Evolutionary conservation across 164 flowering plant genomes (phyloP).

Genomic region (Stephania cephalantha): DNA sequence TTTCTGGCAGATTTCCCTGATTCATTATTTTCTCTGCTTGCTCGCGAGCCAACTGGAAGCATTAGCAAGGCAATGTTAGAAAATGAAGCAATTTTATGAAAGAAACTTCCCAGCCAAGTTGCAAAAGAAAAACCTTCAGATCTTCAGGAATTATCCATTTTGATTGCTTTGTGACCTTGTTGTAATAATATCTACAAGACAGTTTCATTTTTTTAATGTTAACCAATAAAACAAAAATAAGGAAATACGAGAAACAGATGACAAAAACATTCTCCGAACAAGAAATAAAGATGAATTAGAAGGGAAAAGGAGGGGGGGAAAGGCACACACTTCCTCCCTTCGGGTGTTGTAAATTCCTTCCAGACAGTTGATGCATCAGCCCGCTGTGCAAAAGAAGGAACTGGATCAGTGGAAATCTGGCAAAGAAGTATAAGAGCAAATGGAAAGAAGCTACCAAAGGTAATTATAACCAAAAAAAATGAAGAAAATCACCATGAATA

Average conservation of each 20-base stretch:
- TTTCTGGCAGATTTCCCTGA: conserved; percentile 36
- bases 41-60: conserved; percentile 81
- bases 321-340: conserved; percentile 68
- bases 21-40: conserved; percentile 50
- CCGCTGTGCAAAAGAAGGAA: conserved; percentile 46
- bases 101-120: neutral
- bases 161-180: conserved; percentile 81
- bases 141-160: conserved; percentile 95
- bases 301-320: neutral
- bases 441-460: neutral
- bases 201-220: neutral
- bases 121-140: conserved; percentile 51
- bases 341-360: conserved; percentile 88
- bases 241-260: neutral
- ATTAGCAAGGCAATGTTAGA: conserved; percentile 3
- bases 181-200: conserved; percentile 75
- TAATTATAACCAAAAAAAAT: neutral
- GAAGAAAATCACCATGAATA: neutral
- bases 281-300: no score
- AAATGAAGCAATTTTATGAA: neutral
- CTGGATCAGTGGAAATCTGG: neutral
- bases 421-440: neutral
- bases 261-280: neutral
- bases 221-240: neutral
- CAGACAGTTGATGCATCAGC: conserved; percentile 97